Evolutionary conservation across 768 basidiomycete species (phyloP).

Genomic region (Calocybe gangraenosa): DNA sequence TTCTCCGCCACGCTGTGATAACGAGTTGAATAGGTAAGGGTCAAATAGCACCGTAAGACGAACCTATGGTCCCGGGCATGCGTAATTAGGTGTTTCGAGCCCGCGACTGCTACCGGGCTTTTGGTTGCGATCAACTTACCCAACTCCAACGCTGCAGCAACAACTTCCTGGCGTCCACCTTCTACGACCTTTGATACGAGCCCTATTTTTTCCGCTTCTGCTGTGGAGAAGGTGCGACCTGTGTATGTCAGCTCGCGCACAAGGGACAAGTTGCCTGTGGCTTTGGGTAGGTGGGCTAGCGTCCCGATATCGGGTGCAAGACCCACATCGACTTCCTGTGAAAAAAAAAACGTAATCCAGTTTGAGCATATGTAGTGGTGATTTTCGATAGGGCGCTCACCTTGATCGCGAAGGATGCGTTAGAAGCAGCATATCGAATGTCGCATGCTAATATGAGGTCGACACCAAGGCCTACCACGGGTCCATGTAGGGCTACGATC

Average conservation of each 20-base stretch:
- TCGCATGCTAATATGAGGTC: constrained; percentile 78
- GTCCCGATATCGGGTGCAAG: constrained; percentile 88
- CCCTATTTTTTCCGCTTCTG: constrained; percentile 65
- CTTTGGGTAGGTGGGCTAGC: constrained; percentile 75
- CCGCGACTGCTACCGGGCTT: constrained; percentile 73
- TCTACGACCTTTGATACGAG: constrained; percentile 69
- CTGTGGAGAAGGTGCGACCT: constrained; percentile 61
- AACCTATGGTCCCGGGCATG: constrained; percentile 81
- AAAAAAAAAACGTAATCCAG: constrained; percentile 35
- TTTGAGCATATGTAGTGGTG: constrained; percentile 31
- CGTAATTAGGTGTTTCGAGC: constrained; percentile 73
- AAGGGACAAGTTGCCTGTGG: constrained; percentile 70
- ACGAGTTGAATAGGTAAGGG: neutral
- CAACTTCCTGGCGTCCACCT: constrained; percentile 64
- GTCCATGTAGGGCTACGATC: constrained; percentile 76
- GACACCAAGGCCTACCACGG: constrained; percentile 70
- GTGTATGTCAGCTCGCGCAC: constrained; percentile 76
- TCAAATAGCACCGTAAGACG: constrained; percentile 11
- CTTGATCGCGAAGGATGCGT: constrained; percentile 68
- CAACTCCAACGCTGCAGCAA: constrained; percentile 59
- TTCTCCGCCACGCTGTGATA: constrained; percentile 33
- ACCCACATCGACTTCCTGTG: constrained; percentile 81
- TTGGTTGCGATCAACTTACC: constrained; percentile 67
- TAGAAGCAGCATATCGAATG: constrained; percentile 66
- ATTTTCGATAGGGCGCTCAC: constrained; percentile 33